Conservation (phyloP, 805 yeast genomes). For the Saturnispora sanitii region DNA sequence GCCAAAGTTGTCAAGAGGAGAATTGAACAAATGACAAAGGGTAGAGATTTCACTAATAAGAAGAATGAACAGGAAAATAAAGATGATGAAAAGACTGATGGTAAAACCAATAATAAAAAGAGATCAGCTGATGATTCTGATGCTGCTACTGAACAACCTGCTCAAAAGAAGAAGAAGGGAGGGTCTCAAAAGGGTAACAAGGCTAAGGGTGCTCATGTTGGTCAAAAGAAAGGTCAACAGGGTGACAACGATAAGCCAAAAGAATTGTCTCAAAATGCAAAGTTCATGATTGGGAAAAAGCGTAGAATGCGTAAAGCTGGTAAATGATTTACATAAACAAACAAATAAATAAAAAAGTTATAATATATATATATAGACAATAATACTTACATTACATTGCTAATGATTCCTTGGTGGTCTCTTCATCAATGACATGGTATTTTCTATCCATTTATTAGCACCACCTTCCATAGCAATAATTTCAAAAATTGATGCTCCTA, state of each 20-base stretch:
- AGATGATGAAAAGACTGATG: constrained; percentile 12
- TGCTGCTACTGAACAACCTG: not conserved
- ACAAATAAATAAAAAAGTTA: constrained; percentile 8
- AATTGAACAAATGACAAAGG: constrained; percentile 45
- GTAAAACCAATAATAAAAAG: not conserved
- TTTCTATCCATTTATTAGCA: constrained; percentile 83
- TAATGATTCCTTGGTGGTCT: constrained; percentile 62
- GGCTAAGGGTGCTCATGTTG: constrained; percentile 8
- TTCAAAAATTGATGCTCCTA: constrained; percentile 38
- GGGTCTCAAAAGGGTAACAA: constrained; percentile 17
- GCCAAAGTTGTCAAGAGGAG: constrained; percentile 90
- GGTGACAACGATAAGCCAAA: constrained; percentile 2
- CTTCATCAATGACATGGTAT: constrained; percentile 60
- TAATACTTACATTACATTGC: not conserved
- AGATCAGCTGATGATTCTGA: not conserved
- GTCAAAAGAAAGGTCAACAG: constrained; percentile 3
- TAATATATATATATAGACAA: not conserved
- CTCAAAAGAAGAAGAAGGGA: constrained; percentile 20
- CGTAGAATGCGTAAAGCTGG: constrained; percentile 48
- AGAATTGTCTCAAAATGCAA: constrained; percentile 41
- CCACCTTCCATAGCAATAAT: constrained; percentile 74
- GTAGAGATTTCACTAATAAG: constrained; percentile 21
- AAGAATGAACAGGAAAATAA: constrained; percentile 18
- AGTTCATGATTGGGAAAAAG: constrained; percentile 56
- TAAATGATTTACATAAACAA: not conserved